phyloP scores from a whole-genome alignment of 2,329 filamentous ascomycete genomes.

The Hypoxylon sp. region DNA sequence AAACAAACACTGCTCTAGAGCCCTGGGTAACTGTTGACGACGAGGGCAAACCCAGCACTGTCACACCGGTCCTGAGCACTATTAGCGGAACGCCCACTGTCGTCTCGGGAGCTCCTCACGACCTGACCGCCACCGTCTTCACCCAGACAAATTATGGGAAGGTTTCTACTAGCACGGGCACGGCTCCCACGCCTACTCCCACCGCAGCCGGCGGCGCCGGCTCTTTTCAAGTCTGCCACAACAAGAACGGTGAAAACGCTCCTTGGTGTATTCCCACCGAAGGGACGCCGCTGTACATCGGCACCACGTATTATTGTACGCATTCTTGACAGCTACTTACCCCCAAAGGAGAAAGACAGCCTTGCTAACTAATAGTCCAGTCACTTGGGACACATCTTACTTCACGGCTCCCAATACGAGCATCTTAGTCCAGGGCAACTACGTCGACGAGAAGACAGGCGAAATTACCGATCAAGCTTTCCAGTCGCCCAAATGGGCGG shows the following conservation, averaged over 20 bases:
- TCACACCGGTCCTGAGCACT: slow-evolving; percentile 59
- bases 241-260: slow-evolving; percentile 54
- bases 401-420: slow-evolving; percentile 55
- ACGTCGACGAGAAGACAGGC: slow-evolving; percentile 45
- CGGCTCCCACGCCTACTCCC: slow-evolving; percentile 54
- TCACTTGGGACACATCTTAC: slow-evolving; percentile 64
- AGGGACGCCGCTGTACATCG: slow-evolving; percentile 54
- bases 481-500: slow-evolving; percentile 47
- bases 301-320: slow-evolving; percentile 60
- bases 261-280: slow-evolving; percentile 61
- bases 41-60: slow-evolving; percentile 56
- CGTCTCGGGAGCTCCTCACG: slow-evolving; percentile 52
- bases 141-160: slow-evolving; percentile 45
- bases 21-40: slow-evolving; percentile 62
- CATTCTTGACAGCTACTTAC: background rate
- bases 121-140: slow-evolving; percentile 50
- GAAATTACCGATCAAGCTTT: slow-evolving; percentile 48
- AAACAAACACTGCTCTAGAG: slow-evolving; percentile 48
- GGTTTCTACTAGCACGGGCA: slow-evolving; percentile 50
- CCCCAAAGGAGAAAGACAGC: background rate
- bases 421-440: slow-evolving; percentile 44
- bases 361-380: slow-evolving; percentile 44
- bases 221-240: slow-evolving; percentile 60
- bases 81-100: slow-evolving; percentile 55
- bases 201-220: slow-evolving; percentile 52